Percentiles rank a stretch among this genome's conserved stretches.
These are phyloP conservation scores for Angophora floribunda DNA, from an alignment of 345 rosid genomes.

Conservation along the genomic window DNA sequence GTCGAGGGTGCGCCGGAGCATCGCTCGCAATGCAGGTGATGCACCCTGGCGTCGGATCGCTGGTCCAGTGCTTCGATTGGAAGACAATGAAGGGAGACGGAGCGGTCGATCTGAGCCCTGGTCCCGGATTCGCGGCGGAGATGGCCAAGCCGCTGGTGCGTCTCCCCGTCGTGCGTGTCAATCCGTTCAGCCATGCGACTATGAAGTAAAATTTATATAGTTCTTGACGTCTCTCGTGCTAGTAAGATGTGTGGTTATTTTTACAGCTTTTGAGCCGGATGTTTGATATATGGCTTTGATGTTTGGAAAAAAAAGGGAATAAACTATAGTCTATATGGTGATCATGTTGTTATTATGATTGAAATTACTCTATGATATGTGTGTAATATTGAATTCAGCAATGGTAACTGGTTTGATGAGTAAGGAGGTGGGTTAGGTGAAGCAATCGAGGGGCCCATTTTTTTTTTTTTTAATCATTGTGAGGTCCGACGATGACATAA, in stretches of 20 bases:
- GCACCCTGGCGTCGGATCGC: slow-evolving; percentile 15
- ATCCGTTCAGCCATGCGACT: not conserved
- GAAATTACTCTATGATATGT: not conserved
- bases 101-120: slow-evolving; percentile 3
- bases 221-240: not conserved
- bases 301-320: not conserved
- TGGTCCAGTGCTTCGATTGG: slow-evolving; percentile 47
- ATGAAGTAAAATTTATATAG: not conserved
- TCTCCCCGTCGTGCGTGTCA: slow-evolving; percentile 15
- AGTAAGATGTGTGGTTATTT: not conserved
- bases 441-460: not conserved
- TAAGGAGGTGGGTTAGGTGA: not conserved
- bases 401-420: not conserved
- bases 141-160: slow-evolving; percentile 43
- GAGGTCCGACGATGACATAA: not conserved
- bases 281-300: not conserved
- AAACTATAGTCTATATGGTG: not conserved
- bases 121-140: slow-evolving; percentile 18
- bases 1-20: slow-evolving; percentile 22
- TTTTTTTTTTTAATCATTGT: not conserved
- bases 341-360: not conserved
- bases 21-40: slow-evolving; percentile 8
- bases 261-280: not conserved
- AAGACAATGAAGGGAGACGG: slow-evolving; percentile 6
- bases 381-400: not conserved